Conservation (phyloP, 495 filamentous ascomycete genomes). For the Xylaria bambusicola region DNA sequence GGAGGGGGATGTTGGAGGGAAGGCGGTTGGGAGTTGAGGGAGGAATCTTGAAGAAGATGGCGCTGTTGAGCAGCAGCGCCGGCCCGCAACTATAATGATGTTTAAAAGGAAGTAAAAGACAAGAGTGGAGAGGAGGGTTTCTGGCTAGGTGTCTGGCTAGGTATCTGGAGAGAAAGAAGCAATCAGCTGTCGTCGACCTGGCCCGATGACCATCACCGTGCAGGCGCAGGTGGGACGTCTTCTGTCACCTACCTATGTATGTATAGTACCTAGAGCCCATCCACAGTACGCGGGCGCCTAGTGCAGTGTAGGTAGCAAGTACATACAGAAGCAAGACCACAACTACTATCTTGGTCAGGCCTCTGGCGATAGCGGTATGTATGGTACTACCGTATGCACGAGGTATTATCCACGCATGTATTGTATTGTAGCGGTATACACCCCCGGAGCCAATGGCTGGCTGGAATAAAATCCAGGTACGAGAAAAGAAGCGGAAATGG, state of each 20-base stretch:
- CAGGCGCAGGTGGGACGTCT: slow-evolving; percentile 16
- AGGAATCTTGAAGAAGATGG: slow-evolving; percentile 59
- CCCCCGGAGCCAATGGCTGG: slow-evolving; percentile 5
- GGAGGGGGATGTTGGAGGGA: slow-evolving; percentile 64
- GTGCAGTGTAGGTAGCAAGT: neutral
- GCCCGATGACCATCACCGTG: slow-evolving; percentile 20
- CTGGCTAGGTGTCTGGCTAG: neutral
- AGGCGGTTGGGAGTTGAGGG: slow-evolving; percentile 50
- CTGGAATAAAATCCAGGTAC: neutral
- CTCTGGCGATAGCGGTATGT: neutral
- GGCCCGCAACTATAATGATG: slow-evolving; percentile 43
- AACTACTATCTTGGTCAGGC: neutral
- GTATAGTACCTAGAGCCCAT: neutral
- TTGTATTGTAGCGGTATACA: neutral
- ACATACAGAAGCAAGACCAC: slow-evolving; percentile 2
- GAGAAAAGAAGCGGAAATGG: neutral
- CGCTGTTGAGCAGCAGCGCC: slow-evolving; percentile 64
- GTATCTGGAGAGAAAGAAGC: slow-evolving; percentile 13
- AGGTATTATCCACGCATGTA: neutral
- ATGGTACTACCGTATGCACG: neutral
- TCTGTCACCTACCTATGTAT: too few relatives aligned
- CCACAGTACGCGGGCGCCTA: slow-evolving; percentile 8
- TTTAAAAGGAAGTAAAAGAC: slow-evolving; percentile 26
- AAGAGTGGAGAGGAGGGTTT: slow-evolving; percentile 31
- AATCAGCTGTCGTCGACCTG: slow-evolving; percentile 18